A percentile compares a stretch with the other conserved stretches of the same genome.
phyloP scores from a whole-genome alignment of 768 basidiomycete species.

The Tricholoma matsutake region DNA sequence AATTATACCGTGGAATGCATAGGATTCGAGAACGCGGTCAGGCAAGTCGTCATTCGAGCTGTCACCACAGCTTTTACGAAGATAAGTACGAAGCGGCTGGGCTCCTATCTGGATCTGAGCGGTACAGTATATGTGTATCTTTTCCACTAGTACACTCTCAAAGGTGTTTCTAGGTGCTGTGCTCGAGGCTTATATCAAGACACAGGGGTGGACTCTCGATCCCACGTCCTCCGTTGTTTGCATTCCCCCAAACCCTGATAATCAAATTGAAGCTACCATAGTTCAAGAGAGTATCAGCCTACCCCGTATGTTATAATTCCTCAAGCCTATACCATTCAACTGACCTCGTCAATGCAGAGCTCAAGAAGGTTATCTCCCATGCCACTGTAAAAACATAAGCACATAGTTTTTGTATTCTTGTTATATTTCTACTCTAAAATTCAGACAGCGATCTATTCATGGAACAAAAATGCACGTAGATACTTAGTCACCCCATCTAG shows the following conservation, averaged over 20 bases:
- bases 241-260: constrained; percentile 82
- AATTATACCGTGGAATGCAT: constrained; percentile 83
- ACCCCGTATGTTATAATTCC: constrained; percentile 54
- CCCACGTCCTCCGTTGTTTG: constrained; percentile 51
- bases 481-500: constrained; percentile 1
- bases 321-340: constrained; percentile 1
- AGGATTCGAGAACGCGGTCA: constrained; percentile 82
- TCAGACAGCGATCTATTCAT: neutral
- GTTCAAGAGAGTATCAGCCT: constrained; percentile 82
- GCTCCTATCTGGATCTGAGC: constrained; percentile 65
- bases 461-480: neutral
- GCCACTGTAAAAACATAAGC: constrained; percentile 52
- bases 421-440: neutral
- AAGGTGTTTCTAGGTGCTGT: constrained; percentile 41
- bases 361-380: constrained; percentile 74
- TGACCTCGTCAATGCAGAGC: constrained; percentile 41
- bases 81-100: constrained; percentile 64
- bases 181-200: constrained; percentile 56
- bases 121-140: constrained; percentile 37
- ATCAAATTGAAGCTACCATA: constrained; percentile 82
- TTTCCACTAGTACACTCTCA: neutral
- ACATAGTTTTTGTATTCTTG: neutral
- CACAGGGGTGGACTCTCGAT: constrained; percentile 67
- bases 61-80: constrained; percentile 77
- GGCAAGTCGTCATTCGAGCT: constrained; percentile 73